Evolutionary conservation across 306 rosid species (phyloP), one percentile per base, ranked within the genome.

Genomic region (Ochetophila trinervis): DNA sequence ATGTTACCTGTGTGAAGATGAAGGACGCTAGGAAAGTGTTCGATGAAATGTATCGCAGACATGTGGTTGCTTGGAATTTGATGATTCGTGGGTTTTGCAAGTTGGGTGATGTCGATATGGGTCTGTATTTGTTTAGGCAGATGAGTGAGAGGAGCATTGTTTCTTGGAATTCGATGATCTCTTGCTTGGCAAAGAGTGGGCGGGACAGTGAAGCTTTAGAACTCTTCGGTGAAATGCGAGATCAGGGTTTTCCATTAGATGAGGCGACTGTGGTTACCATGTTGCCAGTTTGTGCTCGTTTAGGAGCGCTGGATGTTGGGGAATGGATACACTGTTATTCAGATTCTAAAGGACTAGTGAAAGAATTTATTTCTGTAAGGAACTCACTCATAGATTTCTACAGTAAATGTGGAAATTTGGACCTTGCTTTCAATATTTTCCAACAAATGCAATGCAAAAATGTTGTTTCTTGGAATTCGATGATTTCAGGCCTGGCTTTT

Each of bases 121-220:
- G 95, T 8, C 10, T 89, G 44, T 15, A 22, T 64, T 74, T 92
- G 19, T 92, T 92, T 48, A 63, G 76, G 20, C 56, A 78, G 71
- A 89, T 87, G 96, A 71, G 44, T 57, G 89, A 80, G 58, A 76
- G 86, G 45, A 85, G 79, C 22, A 55, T 78, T 3, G 82, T 92
- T 60, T 85, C 96, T 2, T 92, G 98, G 96, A 89, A 92, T 45
- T 63, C 86, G 2, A 84, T 87, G 86, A 85, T 89, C 69, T 85
- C 96, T 20, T 80, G 78, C 70, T 58, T 89, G 16, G 84, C 78
- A 3, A 76, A 74, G 48, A 22, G 64, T 21, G 76, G 84, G 35
- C 47, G 84, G n/a, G 80, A 84, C 6, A 48, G 60, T 52, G 75
- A 82, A 67, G 96, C 85, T 48, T 74, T 92, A 47, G 73, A 62